A percentile compares a stretch with the other conserved stretches of the same genome.
phyloP scores from a whole-genome alignment of 2,329 filamentous ascomycete species.

The Aspergillus luchuensis region DNA sequence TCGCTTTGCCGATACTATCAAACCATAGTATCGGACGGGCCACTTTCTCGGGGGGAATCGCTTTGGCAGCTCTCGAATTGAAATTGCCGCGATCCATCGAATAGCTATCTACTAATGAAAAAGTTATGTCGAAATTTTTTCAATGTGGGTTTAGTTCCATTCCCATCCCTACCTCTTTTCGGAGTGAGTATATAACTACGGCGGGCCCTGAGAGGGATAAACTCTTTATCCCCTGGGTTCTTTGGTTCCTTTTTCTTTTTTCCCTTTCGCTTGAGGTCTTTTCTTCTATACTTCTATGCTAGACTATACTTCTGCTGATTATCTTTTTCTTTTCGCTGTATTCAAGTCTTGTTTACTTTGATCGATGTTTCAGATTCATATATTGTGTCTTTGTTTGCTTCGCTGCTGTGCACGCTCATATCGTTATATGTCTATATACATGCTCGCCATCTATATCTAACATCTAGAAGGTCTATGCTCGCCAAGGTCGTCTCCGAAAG shows the following conservation, averaged over 20 bases:
- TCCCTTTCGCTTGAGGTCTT: background rate
- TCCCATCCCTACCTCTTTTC: background rate
- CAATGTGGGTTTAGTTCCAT: background rate
- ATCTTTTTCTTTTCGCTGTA: no score
- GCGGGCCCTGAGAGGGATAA: slow-evolving; percentile 1
- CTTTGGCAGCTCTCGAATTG: background rate
- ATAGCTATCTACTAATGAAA: background rate
- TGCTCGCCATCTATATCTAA: slow-evolving; percentile 5
- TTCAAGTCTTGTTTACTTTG: no score
- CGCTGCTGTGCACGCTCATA: background rate
- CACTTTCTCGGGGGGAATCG: background rate
- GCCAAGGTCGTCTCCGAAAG: background rate
- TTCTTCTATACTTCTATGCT: background rate
- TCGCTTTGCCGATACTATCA: slow-evolving; percentile 14
- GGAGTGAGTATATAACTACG: slow-evolving; percentile 2
- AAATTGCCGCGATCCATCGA: background rate
- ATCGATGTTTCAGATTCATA: no score
- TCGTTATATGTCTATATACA: slow-evolving; percentile 1
- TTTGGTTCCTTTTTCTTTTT: background rate
- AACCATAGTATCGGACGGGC: slow-evolving; percentile 3
- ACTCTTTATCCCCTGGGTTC: background rate
- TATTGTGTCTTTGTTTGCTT: background rate
- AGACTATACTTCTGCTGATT: no score
- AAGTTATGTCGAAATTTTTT: background rate
- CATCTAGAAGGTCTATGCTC: slow-evolving; percentile 1